Conservation (phyloP, 345 rosid genomes). For the Sisymbrium altissimum region DNA sequence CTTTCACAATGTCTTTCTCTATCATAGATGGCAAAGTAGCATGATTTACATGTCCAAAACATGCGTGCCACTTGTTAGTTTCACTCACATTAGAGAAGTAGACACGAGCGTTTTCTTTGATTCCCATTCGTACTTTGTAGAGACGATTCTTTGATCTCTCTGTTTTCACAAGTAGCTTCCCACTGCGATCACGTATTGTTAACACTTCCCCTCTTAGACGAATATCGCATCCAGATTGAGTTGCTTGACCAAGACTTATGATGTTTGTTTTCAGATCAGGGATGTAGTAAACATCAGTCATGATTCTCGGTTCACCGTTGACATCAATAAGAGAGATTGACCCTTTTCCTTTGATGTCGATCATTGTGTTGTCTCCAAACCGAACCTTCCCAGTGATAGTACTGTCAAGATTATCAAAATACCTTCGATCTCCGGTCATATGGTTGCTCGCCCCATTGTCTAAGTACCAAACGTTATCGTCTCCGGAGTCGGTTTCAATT, state of each 20-base stretch:
- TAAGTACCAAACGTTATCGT: neutral
- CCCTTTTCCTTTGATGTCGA: neutral
- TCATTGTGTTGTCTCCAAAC: neutral
- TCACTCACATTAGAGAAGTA: neutral
- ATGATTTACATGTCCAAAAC: neutral
- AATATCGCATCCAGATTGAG: neutral
- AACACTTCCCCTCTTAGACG: neutral
- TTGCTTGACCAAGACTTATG: neutral
- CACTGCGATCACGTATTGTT: neutral
- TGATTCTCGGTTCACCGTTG: neutral
- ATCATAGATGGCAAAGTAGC: no score
- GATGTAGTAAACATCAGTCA: neutral
- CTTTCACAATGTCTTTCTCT: no score
- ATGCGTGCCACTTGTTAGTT: neutral
- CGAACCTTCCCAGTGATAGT: neutral
- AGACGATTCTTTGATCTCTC: neutral
- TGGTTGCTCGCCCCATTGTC: neutral
- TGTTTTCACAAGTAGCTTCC: neutral
- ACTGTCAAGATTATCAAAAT: no score
- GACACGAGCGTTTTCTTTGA: neutral
- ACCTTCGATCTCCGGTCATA: neutral
- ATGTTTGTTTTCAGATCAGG: neutral
- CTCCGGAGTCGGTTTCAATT: neutral
- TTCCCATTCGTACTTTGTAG: neutral
- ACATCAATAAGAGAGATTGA: fast-evolving